These are phyloP conservation scores for Ganoderma lingzhi DNA, from an alignment of 1,284 basidiomycete genomes.

Conservation along the genomic window DNA sequence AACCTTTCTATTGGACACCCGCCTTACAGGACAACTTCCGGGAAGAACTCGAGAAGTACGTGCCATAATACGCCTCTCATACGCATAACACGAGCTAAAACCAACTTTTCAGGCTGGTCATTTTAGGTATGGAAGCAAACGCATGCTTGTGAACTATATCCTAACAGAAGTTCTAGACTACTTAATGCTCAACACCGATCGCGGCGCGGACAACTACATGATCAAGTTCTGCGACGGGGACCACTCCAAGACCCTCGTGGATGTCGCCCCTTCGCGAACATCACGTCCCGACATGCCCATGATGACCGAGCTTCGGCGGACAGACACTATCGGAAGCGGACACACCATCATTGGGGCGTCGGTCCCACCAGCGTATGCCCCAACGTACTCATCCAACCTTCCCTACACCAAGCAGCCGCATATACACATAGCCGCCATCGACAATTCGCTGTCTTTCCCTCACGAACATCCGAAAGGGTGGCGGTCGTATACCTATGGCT, in stretches of 20 bases:
- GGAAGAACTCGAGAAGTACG: constrained; percentile 88
- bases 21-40: constrained; percentile 82
- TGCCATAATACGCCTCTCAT: constrained; percentile 20
- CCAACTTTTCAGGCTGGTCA: constrained; percentile 66
- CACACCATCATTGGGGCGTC: constrained; percentile 38
- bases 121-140: constrained; percentile 62
- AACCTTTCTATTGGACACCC: constrained; percentile 85
- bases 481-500: constrained; percentile 92
- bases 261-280: constrained; percentile 78
- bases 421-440: constrained; percentile 90
- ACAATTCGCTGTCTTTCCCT: constrained; percentile 92
- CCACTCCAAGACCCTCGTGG: constrained; percentile 76
- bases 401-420: constrained; percentile 49
- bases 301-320: constrained; percentile 70
- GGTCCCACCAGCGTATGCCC: constrained; percentile 36
- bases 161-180: constrained; percentile 60
- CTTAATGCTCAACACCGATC: constrained; percentile 89
- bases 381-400: constrained; percentile 33
- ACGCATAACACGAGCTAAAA: neutral
- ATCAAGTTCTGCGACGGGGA: constrained; percentile 85
- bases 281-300: constrained; percentile 70
- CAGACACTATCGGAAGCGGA: constrained; percentile 41
- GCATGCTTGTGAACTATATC: neutral
- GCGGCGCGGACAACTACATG: constrained; percentile 89
- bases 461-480: constrained; percentile 91